Base-by-base conservation (phyloP, 2,329 filamentous ascomycete species). In the Dactylellina sp. region DNA sequence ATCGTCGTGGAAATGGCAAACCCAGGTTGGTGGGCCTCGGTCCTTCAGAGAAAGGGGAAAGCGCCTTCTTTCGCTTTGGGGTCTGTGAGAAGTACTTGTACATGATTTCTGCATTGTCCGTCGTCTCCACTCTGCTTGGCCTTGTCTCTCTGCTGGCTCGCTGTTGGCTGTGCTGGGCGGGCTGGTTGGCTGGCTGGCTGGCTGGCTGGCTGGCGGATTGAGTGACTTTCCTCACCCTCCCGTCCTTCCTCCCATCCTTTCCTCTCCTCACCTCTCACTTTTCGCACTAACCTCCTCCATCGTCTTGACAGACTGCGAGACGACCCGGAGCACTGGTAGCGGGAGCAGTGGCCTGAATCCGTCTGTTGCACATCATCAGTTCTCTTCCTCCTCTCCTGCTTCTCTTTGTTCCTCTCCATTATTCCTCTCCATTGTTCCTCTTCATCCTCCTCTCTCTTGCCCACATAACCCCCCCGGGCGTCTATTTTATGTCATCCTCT, bases 1-100 rank as follows among this genome's bases (percentile, higher is more conserved):
- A n/a, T n/a, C n/a, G n/a, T n/a, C n/a, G 32, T 20, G 25, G 49
- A 24, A 61, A 61, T 32, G n/a, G 60, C 50, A 61, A 60, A 72
- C 47, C 68, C 68, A 47, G 68, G 68, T 72, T 72, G 60, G 68
- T 65, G 68, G 68, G 68, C 65, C 65, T 28, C 65, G 25, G 28
- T 39, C 62, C 55, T 44, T 32, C 28, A 32, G 9, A 9, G 28
- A 32, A 32, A 32, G 28, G 28, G 28, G 28, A 32, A 32, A 32
- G 28, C 28, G 28, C 28, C 28, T n/a, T n/a, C n/a, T n/a, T n/a
- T n/a, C n/a, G n/a, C n/a, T n/a, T n/a, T n/a, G n/a, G n/a, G n/a
- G n/a, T n/a, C n/a, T n/a, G n/a, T n/a, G 14, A 37, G 35, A 37
- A 37, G 35, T 37, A 37, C 14, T 14, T 7, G 35, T 37, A 37